Base-by-base conservation (phyloP, 192 early-diverging fungal species). In the Coemansia reversa region DNA sequence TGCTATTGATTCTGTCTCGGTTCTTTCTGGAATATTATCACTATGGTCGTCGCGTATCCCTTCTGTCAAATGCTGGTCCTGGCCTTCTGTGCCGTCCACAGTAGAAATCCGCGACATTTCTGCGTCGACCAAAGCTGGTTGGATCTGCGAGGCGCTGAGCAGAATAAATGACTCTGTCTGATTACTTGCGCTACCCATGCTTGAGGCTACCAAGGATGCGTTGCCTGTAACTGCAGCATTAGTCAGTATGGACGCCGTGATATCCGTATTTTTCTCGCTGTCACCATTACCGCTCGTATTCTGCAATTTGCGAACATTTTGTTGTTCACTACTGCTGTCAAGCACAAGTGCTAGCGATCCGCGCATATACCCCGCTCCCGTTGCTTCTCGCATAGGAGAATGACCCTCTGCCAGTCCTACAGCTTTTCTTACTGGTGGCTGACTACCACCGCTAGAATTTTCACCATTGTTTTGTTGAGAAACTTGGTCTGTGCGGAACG, bases 111-210 rank as follows among this genome's bases (percentile, higher is more conserved):
- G 55, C 28, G 48, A 33, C 8, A 64, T 58, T 16, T 54, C 60
- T 24, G 59, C 29, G 7, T 49, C 50, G 12, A 62, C 53, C 49
- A 19, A 28, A 5, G 52, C 55, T 45, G 71, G 60, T 2, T 63
- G 67, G 18, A 80, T 39, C 54, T 80, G 77, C 23, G 77, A 74
- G 54, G 68, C 74, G 47, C 77, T 80, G 16, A 80, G 62, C 16
- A 80, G 8, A 23, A 80, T 74, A 47, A 80, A 80, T 32, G 77
- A 80, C 33, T 80, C 77, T 53, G 65, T 33, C 51, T 74, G 77
- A 58, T 72, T 80, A 49, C 62, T 55, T 5, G 25, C 23, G 20
- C 56, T 64, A 23, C 62, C 53, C 6, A 50, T 39, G 11, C 48
- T 29, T 4, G 29, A 47, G 1, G 30, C 12, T 4, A 28, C 56